Conservation (phyloP, 116 monocot species). For the Zostera marina region DNA sequence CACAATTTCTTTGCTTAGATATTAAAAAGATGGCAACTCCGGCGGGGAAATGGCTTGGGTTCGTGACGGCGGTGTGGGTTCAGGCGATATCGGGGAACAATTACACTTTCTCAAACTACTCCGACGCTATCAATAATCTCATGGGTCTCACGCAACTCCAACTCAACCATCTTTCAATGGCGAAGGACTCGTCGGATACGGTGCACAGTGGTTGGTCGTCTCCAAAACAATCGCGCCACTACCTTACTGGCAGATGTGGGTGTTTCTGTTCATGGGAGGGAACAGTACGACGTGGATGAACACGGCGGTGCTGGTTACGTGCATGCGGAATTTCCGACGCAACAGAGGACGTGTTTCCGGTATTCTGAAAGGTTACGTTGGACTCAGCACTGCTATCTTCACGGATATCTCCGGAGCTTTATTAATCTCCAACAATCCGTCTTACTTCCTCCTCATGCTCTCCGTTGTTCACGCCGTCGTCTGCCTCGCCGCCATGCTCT, state of each 20-base stretch:
- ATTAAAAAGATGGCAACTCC: too few relatives aligned
- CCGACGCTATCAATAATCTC: conserved; percentile 60
- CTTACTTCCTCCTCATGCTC: conserved; percentile 78
- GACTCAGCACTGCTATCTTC: conserved; percentile 96
- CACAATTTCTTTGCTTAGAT: too few relatives aligned
- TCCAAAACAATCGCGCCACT: conserved; percentile 48
- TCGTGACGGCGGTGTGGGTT: conserved; percentile 97
- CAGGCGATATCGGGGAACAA: conserved; percentile 98
- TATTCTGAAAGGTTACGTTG: conserved; percentile 80
- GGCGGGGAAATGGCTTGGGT: conserved; percentile 49
- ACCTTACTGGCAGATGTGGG: conserved; percentile 97
- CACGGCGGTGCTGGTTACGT: conserved; percentile 97
- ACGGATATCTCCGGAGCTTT: conserved; percentile 86
- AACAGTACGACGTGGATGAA: conserved; percentile 99
- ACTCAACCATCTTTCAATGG: conserved; percentile 85
- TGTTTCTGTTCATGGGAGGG: conserved; percentile 83
- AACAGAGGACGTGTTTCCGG: conserved; percentile 83
- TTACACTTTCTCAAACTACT: conserved; percentile 99
- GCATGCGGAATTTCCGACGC: conserved; percentile 81
- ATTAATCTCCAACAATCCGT: conserved; percentile 59
- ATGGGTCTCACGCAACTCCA: conserved; percentile 73
- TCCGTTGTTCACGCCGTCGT: conserved; percentile 49
- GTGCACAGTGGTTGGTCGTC: conserved; percentile 85
- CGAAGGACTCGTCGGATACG: conserved; percentile 93
- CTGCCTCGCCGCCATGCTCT: conserved; percentile 75